Evolutionary conservation across 2,329 filamentous ascomycete genomes (phyloP).

Genomic region (Elsinoe fawcettii): DNA sequence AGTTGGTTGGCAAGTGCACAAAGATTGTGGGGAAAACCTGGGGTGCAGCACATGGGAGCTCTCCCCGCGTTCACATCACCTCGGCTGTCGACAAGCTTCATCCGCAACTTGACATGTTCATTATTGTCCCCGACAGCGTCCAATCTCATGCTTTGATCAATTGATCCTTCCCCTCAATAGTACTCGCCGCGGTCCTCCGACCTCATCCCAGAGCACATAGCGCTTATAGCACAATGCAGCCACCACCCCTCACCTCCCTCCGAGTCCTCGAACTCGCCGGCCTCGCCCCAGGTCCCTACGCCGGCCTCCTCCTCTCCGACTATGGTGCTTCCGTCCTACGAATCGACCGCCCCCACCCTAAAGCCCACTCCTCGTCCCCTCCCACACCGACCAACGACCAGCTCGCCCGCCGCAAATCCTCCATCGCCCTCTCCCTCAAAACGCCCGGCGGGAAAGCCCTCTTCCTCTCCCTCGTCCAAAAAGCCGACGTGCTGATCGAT

Average conservation of each 20-base stretch:
- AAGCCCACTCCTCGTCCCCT: conserved; percentile 33
- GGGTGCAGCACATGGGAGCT: too few relatives aligned
- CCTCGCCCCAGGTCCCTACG: conserved; percentile 65
- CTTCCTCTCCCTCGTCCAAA: conserved; percentile 55
- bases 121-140: too few relatives aligned
- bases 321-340: conserved; percentile 82
- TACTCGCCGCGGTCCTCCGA: too few relatives aligned
- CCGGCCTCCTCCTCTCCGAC: conserved; percentile 80
- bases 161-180: too few relatives aligned
- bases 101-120: too few relatives aligned
- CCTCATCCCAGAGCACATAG: too few relatives aligned
- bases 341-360: conserved; percentile 57
- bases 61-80: too few relatives aligned
- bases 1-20: too few relatives aligned
- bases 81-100: too few relatives aligned
- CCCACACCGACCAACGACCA: conserved; percentile 52
- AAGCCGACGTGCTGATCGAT: conserved; percentile 77
- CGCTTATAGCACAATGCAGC: conserved; percentile 18
- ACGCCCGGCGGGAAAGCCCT: conserved; percentile 54
- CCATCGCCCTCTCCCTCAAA: conserved; percentile 74
- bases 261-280: conserved; percentile 61
- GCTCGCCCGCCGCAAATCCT: conserved; percentile 72
- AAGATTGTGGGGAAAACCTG: too few relatives aligned
- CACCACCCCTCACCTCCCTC: conserved; percentile 49
- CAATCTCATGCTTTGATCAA: too few relatives aligned